Percentiles rank a stretch among this genome's conserved stretches.
These are phyloP conservation scores for Boletales sp. DNA, from an alignment of 768 basidiomycete genomes.

Conservation along the genomic window DNA sequence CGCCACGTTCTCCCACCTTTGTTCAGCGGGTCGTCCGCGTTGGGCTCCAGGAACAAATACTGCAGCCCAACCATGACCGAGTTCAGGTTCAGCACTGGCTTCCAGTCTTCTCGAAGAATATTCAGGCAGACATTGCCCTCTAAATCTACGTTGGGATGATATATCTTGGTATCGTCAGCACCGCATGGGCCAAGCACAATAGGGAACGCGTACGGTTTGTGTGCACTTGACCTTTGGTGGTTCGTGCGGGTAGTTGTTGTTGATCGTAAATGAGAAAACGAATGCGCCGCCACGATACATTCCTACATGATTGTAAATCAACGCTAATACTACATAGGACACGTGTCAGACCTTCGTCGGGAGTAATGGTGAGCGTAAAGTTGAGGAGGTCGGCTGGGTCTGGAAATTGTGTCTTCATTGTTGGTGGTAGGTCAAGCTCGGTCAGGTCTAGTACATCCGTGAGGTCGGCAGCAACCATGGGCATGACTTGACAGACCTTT, in stretches of 20 bases:
- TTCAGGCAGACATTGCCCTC: constrained; percentile 99
- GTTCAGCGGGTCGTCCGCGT: constrained; percentile 97
- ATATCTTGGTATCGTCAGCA: constrained; percentile 60
- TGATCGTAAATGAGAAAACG: constrained; percentile 92
- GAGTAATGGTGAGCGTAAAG: constrained; percentile 92
- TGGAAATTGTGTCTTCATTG: constrained; percentile 94
- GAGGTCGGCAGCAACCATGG: constrained; percentile 2
- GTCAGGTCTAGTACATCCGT: constrained; percentile 67
- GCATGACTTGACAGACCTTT: constrained; percentile 60
- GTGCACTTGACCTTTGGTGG: constrained; percentile 99
- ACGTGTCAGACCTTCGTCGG: constrained; percentile 79
- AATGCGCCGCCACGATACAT: constrained; percentile 98
- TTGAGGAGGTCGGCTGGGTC: constrained; percentile 94
- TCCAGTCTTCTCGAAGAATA: constrained; percentile 99
- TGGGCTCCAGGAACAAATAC: constrained; percentile 97
- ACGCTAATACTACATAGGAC: background rate
- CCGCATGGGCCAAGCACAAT: background rate
- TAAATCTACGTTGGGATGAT: constrained; percentile 97
- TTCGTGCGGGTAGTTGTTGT: constrained; percentile 97
- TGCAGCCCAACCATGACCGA: constrained; percentile 98
- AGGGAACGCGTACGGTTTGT: constrained; percentile 63
- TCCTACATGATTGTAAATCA: constrained; percentile 45
- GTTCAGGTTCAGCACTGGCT: constrained; percentile 95
- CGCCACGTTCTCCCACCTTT: constrained; percentile 65
- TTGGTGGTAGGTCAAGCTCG: constrained; percentile 91